Evolutionary conservation across 768 basidiomycete species (phyloP).

Genomic region (Trametes cinnabarina): DNA sequence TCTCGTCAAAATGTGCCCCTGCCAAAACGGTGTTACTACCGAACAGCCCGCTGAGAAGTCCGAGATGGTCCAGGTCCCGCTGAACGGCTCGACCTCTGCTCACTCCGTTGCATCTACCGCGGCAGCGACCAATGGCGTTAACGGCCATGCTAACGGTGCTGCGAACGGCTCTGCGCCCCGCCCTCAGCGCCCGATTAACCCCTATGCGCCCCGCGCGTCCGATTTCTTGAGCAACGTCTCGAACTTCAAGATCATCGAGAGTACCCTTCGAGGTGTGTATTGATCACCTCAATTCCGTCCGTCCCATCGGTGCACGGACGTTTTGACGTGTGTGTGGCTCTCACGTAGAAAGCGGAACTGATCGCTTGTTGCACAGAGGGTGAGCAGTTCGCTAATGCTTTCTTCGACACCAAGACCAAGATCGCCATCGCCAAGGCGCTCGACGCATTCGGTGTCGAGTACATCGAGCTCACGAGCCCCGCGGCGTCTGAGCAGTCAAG

Average conservation of each 20-base stretch:
- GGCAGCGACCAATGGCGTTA: constrained; percentile 28
- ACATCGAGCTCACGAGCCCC: constrained; percentile 98
- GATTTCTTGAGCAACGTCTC: constrained; percentile 92
- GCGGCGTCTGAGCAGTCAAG: constrained; percentile 96
- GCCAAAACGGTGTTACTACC: constrained; percentile 46
- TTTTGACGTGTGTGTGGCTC: no score
- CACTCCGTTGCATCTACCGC: constrained; percentile 25
- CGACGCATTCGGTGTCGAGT: constrained; percentile 98
- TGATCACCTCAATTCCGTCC: not conserved
- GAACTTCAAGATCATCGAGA: constrained; percentile 96
- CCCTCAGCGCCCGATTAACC: constrained; percentile 52
- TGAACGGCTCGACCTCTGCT: constrained; percentile 40
- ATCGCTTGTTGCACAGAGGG: constrained; percentile 60
- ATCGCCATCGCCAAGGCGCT: constrained; percentile 98
- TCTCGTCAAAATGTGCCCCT: constrained; percentile 57
- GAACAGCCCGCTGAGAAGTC: constrained; percentile 38
- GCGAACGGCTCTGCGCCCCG: constrained; percentile 31
- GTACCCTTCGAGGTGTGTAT: constrained; percentile 86
- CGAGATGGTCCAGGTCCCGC: constrained; percentile 74
- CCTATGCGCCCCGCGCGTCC: constrained; percentile 87
- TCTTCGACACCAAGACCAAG: constrained; percentile 99
- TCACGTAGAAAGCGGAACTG: constrained; percentile 16
- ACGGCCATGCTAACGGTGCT: constrained; percentile 39
- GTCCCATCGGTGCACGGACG: no score
- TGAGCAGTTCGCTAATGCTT: constrained; percentile 98